These are phyloP conservation scores for Dendrobium huoshanense DNA, from an alignment of 106 monocot genomes.

Conservation along the genomic window DNA sequence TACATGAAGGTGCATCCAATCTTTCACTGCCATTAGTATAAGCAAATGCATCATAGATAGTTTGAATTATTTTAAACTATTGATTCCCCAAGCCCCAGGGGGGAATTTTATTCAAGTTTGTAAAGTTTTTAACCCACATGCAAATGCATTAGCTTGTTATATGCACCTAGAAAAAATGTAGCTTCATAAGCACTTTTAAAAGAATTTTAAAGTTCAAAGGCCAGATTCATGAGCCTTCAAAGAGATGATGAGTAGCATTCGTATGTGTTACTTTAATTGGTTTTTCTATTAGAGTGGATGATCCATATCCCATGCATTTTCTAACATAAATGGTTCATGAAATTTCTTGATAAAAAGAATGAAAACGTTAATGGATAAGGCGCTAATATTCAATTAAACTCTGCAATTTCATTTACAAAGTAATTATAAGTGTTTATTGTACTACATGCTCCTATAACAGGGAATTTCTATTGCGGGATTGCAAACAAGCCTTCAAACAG, in stretches of 20 bases:
- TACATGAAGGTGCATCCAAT: conserved; percentile 10
- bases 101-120: not conserved
- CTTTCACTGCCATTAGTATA: not conserved
- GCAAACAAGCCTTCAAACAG: not conserved
- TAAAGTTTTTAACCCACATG: not conserved
- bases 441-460: not conserved
- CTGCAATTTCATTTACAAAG: not conserved
- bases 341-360: not conserved
- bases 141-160: not conserved
- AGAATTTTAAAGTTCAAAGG: too few species aligned
- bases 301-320: too few species aligned
- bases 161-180: not conserved
- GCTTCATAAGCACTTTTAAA: not conserved
- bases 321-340: not conserved
- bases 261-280: not conserved
- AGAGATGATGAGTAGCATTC: not conserved
- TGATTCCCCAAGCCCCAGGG: too few species aligned
- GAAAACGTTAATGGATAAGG: not conserved
- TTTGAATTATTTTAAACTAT: not conserved
- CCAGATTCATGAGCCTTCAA: too few species aligned
- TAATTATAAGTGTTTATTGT: not conserved
- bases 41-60: not conserved
- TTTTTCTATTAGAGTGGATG: not conserved
- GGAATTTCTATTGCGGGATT: not conserved
- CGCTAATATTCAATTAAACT: not conserved